phyloP scores from a whole-genome alignment of 805 yeast genomes.

The Lachancea thermotolerans region DNA sequence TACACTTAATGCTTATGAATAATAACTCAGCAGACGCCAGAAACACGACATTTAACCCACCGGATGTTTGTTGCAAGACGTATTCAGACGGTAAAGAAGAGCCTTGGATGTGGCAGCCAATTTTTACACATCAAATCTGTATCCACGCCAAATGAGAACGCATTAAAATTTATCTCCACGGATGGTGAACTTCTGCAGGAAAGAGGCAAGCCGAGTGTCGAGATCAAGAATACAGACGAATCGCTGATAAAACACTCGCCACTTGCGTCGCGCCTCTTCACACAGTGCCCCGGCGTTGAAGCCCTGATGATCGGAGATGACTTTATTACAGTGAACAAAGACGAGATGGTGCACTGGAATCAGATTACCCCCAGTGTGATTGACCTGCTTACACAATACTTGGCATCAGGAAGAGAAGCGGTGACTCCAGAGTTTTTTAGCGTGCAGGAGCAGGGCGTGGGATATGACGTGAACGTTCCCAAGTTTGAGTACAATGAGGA shows the following conservation, averaged over 20 bases:
- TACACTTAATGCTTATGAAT: no score
- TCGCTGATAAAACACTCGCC: constrained; percentile 44
- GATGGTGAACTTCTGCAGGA: constrained; percentile 32
- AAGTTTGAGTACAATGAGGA: constrained; percentile 43
- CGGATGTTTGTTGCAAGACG: neutral
- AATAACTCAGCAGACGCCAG: no score
- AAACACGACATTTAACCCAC: neutral
- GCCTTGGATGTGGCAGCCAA: neutral
- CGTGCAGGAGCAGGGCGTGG: constrained; percentile 32
- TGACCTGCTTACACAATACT: constrained; percentile 26
- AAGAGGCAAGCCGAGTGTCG: constrained; percentile 29
- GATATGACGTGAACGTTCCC: constrained; percentile 28
- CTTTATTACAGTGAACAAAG: constrained; percentile 66
- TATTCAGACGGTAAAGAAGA: neutral
- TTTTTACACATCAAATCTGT: constrained; percentile 35
- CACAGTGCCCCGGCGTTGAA: constrained; percentile 45
- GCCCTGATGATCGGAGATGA: constrained; percentile 70
- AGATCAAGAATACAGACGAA: constrained; percentile 29
- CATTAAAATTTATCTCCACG: constrained; percentile 52
- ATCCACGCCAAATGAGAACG: constrained; percentile 71
- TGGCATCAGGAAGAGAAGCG: constrained; percentile 25
- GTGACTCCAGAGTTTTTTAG: constrained; percentile 25
- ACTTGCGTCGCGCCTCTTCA: constrained; percentile 51
- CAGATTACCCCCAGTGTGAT: constrained; percentile 60
- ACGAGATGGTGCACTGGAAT: constrained; percentile 62